Base-by-base conservation (phyloP, 257 asterid genomes). In the Handroanthus guayacan region DNA sequence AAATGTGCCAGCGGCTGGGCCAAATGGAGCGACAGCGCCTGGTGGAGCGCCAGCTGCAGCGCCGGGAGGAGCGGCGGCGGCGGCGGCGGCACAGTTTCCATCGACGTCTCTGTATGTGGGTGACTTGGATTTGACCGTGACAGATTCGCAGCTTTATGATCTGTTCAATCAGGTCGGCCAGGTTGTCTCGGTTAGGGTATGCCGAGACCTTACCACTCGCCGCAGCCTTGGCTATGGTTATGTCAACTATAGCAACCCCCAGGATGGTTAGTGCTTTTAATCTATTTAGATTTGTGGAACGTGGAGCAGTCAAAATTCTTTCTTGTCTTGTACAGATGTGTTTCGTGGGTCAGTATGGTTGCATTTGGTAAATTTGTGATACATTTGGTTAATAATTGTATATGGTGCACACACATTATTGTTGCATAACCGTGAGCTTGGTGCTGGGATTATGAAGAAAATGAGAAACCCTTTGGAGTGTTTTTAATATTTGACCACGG, bases 211-310 rank as follows among this genome's bases (percentile, higher is more conserved):
- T 54, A 78, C 82, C 79, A 80, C 94, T 79, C 86, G 89, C 66
- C 87, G 92, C 51, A 89, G 96, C 78, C 93, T 91, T 38, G 96
- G 97, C 68, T 93, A 93, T 84, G 97, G 92, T 12, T 93, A 91
- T 65, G 95, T 93, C 75, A 93, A 93, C 85, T 93, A 83, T 54
- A 80, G 75, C 89, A 89, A 66, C 60, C 85, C 93, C 51, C 91
- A 80, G 82, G 97, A 93, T 76, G 98, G 98, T 93, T 31, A 78
- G 91, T 41, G 9, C 16, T 14, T 63, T 2, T 4, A 8, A 25
- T 66, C 9, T 20, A 34, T 38, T 43, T 62, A 9, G 37, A 65
- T 84, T 78, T 70, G 56, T 77, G 37, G 20, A 9, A 13, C 3
- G n/a, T 82, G 62, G 61, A 14, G 71, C 20, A 41, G 16, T 60